phyloP scores from a whole-genome alignment of 2,329 filamentous ascomycete species.

The Fusarium scirpi region DNA sequence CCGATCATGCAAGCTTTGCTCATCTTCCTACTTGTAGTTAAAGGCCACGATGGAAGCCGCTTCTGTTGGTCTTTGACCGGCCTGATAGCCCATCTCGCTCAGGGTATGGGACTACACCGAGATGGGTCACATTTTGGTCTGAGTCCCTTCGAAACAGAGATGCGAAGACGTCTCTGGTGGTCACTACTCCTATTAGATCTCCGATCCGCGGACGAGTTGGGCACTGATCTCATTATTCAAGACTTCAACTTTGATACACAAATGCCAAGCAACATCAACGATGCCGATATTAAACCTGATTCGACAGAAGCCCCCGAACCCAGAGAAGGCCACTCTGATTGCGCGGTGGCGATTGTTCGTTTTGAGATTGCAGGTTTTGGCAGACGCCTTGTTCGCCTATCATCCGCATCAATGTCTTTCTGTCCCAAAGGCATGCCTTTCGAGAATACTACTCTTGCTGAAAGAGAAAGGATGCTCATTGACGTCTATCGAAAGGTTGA shows the following conservation, averaged over 20 bases:
- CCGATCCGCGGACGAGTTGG: slow-evolving; percentile 66
- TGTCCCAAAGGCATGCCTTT: slow-evolving; percentile 47
- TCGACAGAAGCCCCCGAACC: slow-evolving; percentile 61
- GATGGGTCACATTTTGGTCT: slow-evolving; percentile 65
- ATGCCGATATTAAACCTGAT: slow-evolving; percentile 60
- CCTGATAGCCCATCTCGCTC: slow-evolving; percentile 68
- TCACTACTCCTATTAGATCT: slow-evolving; percentile 69
- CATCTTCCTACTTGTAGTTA: slow-evolving; percentile 65
- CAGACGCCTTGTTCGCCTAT: slow-evolving; percentile 51
- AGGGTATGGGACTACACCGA: slow-evolving; percentile 70
- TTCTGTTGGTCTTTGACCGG: slow-evolving; percentile 72
- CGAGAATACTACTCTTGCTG: slow-evolving; percentile 47
- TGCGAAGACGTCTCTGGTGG: slow-evolving; percentile 72
- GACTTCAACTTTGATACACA: slow-evolving; percentile 60
- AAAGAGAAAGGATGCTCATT: slow-evolving; percentile 61
- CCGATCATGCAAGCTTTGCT: slow-evolving; percentile 69
- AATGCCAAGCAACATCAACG: slow-evolving; percentile 64
- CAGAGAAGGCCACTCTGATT: slow-evolving; percentile 64
- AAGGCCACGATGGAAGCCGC: slow-evolving; percentile 61
- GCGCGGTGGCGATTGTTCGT: slow-evolving; percentile 61
- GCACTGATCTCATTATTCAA: slow-evolving; percentile 59
- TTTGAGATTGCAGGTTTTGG: slow-evolving; percentile 63
- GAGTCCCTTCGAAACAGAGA: slow-evolving; percentile 69
- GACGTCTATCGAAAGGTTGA: slow-evolving; percentile 66
- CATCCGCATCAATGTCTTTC: slow-evolving; percentile 51